Percentiles rank a stretch among this genome's conserved stretches.
phyloP scores from a whole-genome alignment of 495 filamentous ascomycete genomes.

The Pseudoneurospora amorphoporcata region DNA sequence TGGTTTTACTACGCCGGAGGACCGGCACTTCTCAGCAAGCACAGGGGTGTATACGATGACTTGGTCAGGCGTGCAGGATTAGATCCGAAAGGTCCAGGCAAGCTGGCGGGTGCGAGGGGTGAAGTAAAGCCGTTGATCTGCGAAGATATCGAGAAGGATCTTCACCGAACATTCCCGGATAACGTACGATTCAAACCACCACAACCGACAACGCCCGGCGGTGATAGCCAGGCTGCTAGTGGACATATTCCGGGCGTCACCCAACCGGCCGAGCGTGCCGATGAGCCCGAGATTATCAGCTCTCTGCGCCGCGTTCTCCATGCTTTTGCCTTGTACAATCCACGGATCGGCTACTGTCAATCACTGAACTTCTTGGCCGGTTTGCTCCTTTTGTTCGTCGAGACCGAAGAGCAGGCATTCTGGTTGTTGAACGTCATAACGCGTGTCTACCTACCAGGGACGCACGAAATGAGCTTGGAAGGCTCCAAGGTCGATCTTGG shows the following conservation, averaged over 20 bases:
- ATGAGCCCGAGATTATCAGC: constrained; percentile 68
- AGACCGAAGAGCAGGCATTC: constrained; percentile 80
- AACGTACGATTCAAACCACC: constrained; percentile 80
- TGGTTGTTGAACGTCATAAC: constrained; percentile 94
- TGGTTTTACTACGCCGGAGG: constrained; percentile 99
- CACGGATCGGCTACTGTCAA: constrained; percentile 89
- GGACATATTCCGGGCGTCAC: neutral
- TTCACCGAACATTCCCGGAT: constrained; percentile 93
- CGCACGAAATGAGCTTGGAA: constrained; percentile 84
- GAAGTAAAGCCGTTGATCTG: constrained; percentile 60
- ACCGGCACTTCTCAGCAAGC: constrained; percentile 59
- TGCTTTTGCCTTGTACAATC: constrained; percentile 83
- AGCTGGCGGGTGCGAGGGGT: constrained; percentile 1
- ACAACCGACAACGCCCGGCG: constrained; percentile 6
- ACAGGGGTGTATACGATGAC: constrained; percentile 62
- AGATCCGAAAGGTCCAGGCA: constrained; percentile 11
- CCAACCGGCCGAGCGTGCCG: constrained; percentile 19
- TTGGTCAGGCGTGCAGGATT: constrained; percentile 43
- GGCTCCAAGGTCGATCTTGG: constrained; percentile 92
- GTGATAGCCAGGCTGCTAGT: constrained; percentile 1
- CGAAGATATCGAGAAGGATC: constrained; percentile 89
- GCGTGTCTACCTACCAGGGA: constrained; percentile 76
- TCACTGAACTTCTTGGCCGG: constrained; percentile 97
- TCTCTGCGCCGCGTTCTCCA: constrained; percentile 77
- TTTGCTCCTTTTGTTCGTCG: constrained; percentile 82